A percentile compares a stretch with the other conserved stretches of the same genome.
phyloP scores from a whole-genome alignment of 2,329 filamentous ascomycete species.

The Xylaria hypoxylon region DNA sequence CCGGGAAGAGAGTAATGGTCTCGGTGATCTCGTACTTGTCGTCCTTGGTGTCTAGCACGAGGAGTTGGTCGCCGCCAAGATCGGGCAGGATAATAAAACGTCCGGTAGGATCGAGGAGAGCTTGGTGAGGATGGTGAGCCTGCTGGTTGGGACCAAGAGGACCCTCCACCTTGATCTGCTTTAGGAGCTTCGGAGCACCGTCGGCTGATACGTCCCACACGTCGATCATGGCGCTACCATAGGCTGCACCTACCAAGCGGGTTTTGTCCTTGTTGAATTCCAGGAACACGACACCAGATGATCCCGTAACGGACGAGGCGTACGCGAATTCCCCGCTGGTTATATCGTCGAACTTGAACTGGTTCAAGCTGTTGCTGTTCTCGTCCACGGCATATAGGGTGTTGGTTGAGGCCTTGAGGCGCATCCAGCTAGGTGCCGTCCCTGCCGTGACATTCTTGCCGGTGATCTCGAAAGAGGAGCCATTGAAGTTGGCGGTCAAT shows the following conservation, averaged over 20 bases:
- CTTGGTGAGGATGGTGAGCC: constrained; percentile 59
- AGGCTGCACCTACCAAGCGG: constrained; percentile 60
- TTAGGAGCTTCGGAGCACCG: constrained; percentile 54
- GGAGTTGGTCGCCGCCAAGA: constrained; percentile 61
- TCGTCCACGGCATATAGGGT: constrained; percentile 63
- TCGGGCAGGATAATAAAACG: constrained; percentile 63
- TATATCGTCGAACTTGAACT: constrained; percentile 55
- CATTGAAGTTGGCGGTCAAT: constrained; percentile 57
- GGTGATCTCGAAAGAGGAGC: constrained; percentile 54
- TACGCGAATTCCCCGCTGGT: constrained; percentile 48
- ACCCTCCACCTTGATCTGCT: constrained; percentile 53
- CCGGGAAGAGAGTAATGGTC: constrained; percentile 52
- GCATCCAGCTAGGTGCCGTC: constrained; percentile 60
- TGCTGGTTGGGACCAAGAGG: constrained; percentile 49
- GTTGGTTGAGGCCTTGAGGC: constrained; percentile 53
- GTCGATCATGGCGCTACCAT: constrained; percentile 57
- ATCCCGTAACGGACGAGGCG: constrained; percentile 51
- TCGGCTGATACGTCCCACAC: constrained; percentile 57
- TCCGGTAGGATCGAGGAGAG: constrained; percentile 61
- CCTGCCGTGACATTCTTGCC: constrained; percentile 50
- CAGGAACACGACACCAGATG: constrained; percentile 60
- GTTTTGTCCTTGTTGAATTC: constrained; percentile 59
- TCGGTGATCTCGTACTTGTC: constrained; percentile 56
- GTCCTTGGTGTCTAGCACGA: constrained; percentile 59
- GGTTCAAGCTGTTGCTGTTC: constrained; percentile 55